Evolutionary conservation across 2,329 filamentous ascomycete genomes (phyloP), one percentile per base, ranked within the genome.

Genomic region (Phyllosticta paracitricarpa): DNA sequence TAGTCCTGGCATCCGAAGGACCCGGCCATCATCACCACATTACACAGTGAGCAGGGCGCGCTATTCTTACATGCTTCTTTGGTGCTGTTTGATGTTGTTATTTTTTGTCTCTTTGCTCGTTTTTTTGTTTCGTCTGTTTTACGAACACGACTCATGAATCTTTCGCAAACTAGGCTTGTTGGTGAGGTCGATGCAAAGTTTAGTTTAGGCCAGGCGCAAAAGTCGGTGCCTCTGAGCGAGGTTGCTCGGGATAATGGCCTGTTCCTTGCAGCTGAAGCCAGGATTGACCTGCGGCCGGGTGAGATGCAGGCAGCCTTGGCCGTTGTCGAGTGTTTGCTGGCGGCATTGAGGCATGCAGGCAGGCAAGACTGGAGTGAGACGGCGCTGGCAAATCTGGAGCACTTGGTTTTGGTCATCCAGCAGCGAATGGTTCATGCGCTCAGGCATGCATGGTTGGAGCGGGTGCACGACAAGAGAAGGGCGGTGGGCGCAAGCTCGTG

Each of bases 401-500:
- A 48, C 40, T n/a, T 48, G 40, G 1, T 48, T 4, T 48, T 48
- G 40, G 57, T 51, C 9, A 51, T 54, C 26, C 51, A 59, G 57
- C 57, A 59, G 14, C 19, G 12, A 35, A 48, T 61, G 54, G 28
- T 57, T 53, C 54, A 57, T 30, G 54, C 48, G 9, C 24, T 12
- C 58, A 30, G 12, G n/a, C 24, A 28, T 25, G 17, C 14, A 24
- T 35, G 58, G 22, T 33, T n/a, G 35, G n/a, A 48, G 26, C 33
- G n/a, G 28, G 57, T 4, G 57, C 57, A n/a, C 19, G 19, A 22
- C 40, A 26, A 10, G 30, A 51, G 53, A 28, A 1, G 26, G n/a
- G 40, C 33, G 22, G 22, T 26, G 61, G 65, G 72, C 7, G 64
- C 74, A 56, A 65, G 58, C 12, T 48, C 35, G 35, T 76, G 73